Evolutionary conservation across 768 basidiomycete species (phyloP), one percentile per base, ranked within the genome.

Genomic region (Tulasnella calospora): DNA sequence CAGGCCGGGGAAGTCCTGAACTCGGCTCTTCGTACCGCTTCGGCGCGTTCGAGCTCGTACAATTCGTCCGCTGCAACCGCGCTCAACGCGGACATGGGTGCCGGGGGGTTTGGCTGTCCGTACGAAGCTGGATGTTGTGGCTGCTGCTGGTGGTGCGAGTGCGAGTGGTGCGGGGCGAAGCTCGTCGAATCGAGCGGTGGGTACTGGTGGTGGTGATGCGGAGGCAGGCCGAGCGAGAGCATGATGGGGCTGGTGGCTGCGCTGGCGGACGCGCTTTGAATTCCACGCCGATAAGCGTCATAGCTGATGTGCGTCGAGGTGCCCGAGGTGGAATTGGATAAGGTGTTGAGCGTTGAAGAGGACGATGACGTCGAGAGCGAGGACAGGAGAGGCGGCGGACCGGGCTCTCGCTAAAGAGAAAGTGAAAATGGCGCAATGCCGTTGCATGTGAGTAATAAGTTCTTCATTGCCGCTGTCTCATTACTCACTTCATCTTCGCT

Each of bases 41-140:
- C 96, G 79, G 91, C 89, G 51, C 91, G 91, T 83, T 99, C 96
- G 40, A 99, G 90, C 81, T 92, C 91, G 82, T 93, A 92, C 10
- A 99, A 88, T 83, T 98, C 94, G 78, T 94, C 94, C 85, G 96
- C 92, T 3, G 96, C 95, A 27, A 86, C 86, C 36, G 86, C 91
- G 69, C 92, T 92, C 27, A 94, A 84, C 0, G 92, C 87, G n/a
- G 89, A 89, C 81, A 93, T 90, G 2, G 92, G 44, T 44, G 76
- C 75, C 19, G 75, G 75, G 13, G 75, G n/a, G 44, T 80, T 82
- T 57, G 83, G 81, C 71, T 27, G 35, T 2, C 27, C 38, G 35
- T 51, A 76, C n/a, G n/a, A n/a, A n/a, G n/a, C n/a, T n/a, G n/a
- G n/a, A n/a, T n/a, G n/a, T n/a, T n/a, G n/a, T n/a, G n/a, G n/a